Base-by-base conservation (phyloP, 2,329 filamentous ascomycete genomes). In the Exophiala spinifera region DNA sequence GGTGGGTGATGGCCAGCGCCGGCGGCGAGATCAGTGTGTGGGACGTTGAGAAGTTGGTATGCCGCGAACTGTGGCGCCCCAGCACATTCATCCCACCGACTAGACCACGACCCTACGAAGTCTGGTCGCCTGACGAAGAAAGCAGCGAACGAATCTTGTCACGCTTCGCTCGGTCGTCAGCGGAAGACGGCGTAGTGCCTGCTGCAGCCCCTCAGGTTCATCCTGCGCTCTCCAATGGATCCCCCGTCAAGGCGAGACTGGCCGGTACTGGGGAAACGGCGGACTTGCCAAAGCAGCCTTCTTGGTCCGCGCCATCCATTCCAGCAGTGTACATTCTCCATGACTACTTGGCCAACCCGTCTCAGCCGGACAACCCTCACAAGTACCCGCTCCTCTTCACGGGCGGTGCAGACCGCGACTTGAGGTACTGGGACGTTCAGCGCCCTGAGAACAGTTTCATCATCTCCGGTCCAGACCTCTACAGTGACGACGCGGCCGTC, bases 21-120 rank as follows among this genome's bases (percentile, higher is more conserved):
- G 91, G 92, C 7, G 90, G 90, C 14, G 94, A 99, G 67, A 83
- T 99, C 28, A 95, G 90, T 0, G 88, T 95, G 1, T 99, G 94
- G 94, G 94, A 97, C 66, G 78, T 97, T 14, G 92, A 97, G 68
- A 95, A 92, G 72, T 84, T 85, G 6, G 81, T 88, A 43, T 99
- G 94, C 66, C 83, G 89, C 55, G 91, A 97, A 69, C 86, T 96
- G 1, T 96, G 95, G 69, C 85, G 90, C 69, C 69, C 78, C 6
- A 62, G 49, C 56, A 62, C 47, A 48, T 62, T 62, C 43, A 40
- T 3, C 11, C 25, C 53, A 13, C 42, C 17, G n/a, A 34, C 13
- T 34, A 59, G 44, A 64, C 53, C 39, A 57, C 86, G 83, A 65
- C 81, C 80, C 20, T 95, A 95, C 67, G 87, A 91, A 43, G 82